phyloP scores from a whole-genome alignment of 108 stramenopile species.

The Stephanodiscus minutulus region DNA sequence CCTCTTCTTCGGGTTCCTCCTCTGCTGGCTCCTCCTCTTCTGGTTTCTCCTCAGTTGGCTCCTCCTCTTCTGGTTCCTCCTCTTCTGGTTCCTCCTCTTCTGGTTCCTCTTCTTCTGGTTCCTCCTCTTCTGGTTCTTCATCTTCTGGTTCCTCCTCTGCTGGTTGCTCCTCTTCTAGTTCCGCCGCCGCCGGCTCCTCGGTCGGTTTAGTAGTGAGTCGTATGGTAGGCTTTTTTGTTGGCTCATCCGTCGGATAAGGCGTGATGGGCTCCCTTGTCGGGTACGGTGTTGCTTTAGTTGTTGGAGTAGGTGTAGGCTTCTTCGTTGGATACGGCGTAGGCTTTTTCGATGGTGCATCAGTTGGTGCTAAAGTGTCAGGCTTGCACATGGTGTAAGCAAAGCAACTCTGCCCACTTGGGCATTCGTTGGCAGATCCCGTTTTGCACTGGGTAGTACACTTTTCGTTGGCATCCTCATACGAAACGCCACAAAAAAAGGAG shows the following conservation, averaged over 20 bases:
- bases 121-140: conserved; percentile 14
- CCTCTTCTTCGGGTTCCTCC: conserved; percentile 12
- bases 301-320: conserved; percentile 8
- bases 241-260: neutral
- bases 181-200: neutral
- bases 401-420: conserved; percentile 76
- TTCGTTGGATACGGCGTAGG: conserved; percentile 24
- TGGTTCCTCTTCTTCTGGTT: neutral
- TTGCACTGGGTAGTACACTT: conserved; percentile 72
- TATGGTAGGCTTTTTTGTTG: neutral
- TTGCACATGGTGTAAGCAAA: conserved; percentile 79
- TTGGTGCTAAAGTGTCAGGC: conserved; percentile 31
- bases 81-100: conserved; percentile 12
- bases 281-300: neutral
- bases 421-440: conserved; percentile 61
- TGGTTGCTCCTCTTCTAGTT: conserved; percentile 1
- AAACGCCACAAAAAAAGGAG: conserved; percentile 73
- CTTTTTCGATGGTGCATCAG: conserved; percentile 20
- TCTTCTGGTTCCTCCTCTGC: conserved; percentile 8
- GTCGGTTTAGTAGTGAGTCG: conserved; percentile 8
- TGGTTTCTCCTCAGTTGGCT: conserved; percentile 16
- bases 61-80: conserved; percentile 29
- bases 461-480: conserved; percentile 74
- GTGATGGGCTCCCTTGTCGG: conserved; percentile 18
- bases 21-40: conserved; percentile 1